A percentile compares a stretch with the other conserved stretches of the same genome.
Evolutionary conservation across 108 stramenopile species (phyloP).

Genomic region (Cyclostephanos tholiformis): DNA sequence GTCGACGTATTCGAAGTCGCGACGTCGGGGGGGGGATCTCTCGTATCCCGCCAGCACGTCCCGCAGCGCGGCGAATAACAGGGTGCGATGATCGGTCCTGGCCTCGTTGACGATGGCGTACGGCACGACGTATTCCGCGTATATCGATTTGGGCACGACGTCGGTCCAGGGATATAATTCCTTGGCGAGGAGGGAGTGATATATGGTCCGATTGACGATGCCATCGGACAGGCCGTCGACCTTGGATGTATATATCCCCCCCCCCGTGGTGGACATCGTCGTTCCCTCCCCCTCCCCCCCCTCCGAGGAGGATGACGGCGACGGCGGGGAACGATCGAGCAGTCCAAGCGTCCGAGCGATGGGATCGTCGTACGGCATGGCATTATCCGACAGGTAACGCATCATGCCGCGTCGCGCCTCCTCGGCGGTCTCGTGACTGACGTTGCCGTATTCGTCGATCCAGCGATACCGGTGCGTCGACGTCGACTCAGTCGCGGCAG

Average conservation of each 20-base stretch:
- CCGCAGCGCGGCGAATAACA: constrained; percentile 60
- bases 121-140: constrained; percentile 78
- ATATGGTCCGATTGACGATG: constrained; percentile 63
- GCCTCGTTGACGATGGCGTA: constrained; percentile 86
- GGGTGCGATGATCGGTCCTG: constrained; percentile 77
- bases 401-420: constrained; percentile 19
- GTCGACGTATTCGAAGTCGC: neutral
- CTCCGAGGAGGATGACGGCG: neutral
- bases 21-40: neutral
- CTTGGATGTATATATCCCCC: too few relatives aligned
- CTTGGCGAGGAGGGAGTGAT: constrained; percentile 69
- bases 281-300: neutral
- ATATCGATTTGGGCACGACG: constrained; percentile 64
- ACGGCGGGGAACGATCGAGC: constrained; percentile 22
- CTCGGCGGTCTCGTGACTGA: constrained; percentile 16
- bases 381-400: constrained; percentile 55
- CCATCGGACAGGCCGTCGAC: constrained; percentile 76
- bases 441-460: neutral
- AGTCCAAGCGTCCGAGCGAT: constrained; percentile 70
- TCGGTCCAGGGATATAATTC: constrained; percentile 69
- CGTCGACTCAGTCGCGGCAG: too few relatives aligned
- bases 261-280: neutral
- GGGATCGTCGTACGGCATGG: constrained; percentile 73
- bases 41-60: constrained; percentile 28
- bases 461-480: too few relatives aligned